Percentiles rank a stretch among this genome's conserved stretches.
Conservation (phyloP, 345 rosid species). For the Rhodomyrtus tomentosa region DNA sequence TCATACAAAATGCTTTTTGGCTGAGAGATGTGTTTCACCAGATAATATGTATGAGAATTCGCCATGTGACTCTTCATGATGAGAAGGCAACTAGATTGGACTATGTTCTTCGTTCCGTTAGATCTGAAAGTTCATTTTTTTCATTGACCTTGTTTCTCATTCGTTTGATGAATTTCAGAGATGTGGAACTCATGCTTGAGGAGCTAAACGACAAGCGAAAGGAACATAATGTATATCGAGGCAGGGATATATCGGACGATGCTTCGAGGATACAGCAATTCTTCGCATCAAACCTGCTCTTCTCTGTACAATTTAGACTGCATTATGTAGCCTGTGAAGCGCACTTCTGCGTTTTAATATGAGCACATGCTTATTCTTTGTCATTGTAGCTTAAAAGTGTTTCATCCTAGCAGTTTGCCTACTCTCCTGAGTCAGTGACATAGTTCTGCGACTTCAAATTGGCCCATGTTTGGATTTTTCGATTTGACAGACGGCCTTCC, state of each 20-base stretch:
- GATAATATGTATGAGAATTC: background rate
- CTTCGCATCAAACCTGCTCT: background rate
- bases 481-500: background rate
- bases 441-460: background rate
- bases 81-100: background rate
- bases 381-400: background rate
- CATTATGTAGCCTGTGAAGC: background rate
- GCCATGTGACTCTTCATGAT: background rate
- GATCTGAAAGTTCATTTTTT: background rate
- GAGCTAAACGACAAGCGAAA: slow-evolving; percentile 22
- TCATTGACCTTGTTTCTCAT: no score
- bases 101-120: no score
- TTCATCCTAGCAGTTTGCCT: background rate
- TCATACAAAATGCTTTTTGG: background rate
- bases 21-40: background rate
- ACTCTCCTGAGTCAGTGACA: background rate
- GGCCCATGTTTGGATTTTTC: background rate
- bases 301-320: background rate
- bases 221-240: slow-evolving; percentile 12
- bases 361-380: background rate
- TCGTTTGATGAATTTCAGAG: slow-evolving; percentile 3
- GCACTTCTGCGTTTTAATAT: background rate
- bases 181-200: slow-evolving; percentile 12
- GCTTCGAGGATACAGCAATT: background rate
- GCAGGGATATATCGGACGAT: background rate